Evolutionary conservation across 116 monocot species (phyloP), one percentile per base, ranked within the genome.

Genomic region (Phalaenopsis hybrid): DNA sequence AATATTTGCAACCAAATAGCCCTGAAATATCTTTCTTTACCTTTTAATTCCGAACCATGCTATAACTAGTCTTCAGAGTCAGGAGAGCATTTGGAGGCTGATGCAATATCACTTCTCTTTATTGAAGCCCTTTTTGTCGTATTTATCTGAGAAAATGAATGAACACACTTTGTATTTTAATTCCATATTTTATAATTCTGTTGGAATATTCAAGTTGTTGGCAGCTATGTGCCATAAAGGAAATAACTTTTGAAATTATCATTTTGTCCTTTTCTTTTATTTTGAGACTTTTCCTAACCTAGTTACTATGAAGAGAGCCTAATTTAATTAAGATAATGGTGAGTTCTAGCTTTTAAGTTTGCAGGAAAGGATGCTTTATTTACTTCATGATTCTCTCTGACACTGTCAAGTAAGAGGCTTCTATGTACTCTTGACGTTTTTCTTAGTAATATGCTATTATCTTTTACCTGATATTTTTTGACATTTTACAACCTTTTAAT

Each of bases 371-470:
- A 78, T 90, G 83, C 82, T 79, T 81, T 80, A 44, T 84, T 88
- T 83, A 79, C 81, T 80, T 85, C 74, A 80, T 92, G 90, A 90
- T 82, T 83, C 79, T 90, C 86, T 84, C 79, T 88, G 57, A 52
- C 76, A 70, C 61, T 25, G 79, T 84, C 89, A 90, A 87, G 92
- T 89, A 93, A 93, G 90, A 79, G 83, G 85, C 83, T 65, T 75
- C 63, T 44, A 52, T 70, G 25, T 79, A 44, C 67, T 76, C 51
- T 88, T 59, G 58, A 81, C 12, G 28, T 78, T 65, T n/a, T 55
- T 74, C 31, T 75, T 48, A 17, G 37, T 44, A 70, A 3, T 65
- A 75, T 57, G 44, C 23, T 2, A 55, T 44, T 31, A 34, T 59
- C 25, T 57, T 7, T 11, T 79, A 4, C 58, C 12, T 52, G 0